Base-by-base conservation (phyloP, 139 green algal genomes). In the Chlamydomonas eustigma region DNA sequence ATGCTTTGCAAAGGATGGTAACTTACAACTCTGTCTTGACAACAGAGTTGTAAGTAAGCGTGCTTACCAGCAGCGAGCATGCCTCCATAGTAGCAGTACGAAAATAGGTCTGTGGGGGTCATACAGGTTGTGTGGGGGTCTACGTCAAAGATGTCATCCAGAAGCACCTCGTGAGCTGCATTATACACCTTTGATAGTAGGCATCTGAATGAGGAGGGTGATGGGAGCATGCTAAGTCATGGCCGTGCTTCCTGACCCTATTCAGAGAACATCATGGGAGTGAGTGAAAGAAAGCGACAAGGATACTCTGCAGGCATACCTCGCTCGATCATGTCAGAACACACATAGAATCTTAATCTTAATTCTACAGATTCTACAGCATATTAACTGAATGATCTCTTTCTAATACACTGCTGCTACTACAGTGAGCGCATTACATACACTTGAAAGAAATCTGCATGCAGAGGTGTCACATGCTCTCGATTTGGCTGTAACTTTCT, bases 31-130 rank as follows among this genome's bases (percentile, higher is more conserved):
- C 12, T 28, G 18, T 58, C 44, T 58, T 58, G 44, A 58, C 12
- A 58, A 58, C 12, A 58, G 44, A 28, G 18, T 28, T 58, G 18
- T 18, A 28, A 18, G 18, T 58, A 12, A 12, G 44, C 44, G 12
- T 28, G 44, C 18, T 58, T 58, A 90, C 91, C 91, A 74, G 91
- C 89, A 39, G 87, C 84, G 8, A 97, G 33, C 83, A 95, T 90
- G 32, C 85, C 91, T 0, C 94, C 93, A 71, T 98, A 98, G 81
- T 97, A 97, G 86, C 88, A 94, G 83, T 97, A 98, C 4, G 98
- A 86, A 66, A 96, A 88, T 1, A 98, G 85, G 80, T 98, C 91
- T 2, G 78, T 90, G 12, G 88, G 80, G 1, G 78, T 90, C 24
- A 85, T 65, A 28, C 44, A 80, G 0, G 93, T 95, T 25, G 64